phyloP scores from a whole-genome alignment of 2,329 filamentous ascomycete genomes.

The Domatiomyces globalis region DNA sequence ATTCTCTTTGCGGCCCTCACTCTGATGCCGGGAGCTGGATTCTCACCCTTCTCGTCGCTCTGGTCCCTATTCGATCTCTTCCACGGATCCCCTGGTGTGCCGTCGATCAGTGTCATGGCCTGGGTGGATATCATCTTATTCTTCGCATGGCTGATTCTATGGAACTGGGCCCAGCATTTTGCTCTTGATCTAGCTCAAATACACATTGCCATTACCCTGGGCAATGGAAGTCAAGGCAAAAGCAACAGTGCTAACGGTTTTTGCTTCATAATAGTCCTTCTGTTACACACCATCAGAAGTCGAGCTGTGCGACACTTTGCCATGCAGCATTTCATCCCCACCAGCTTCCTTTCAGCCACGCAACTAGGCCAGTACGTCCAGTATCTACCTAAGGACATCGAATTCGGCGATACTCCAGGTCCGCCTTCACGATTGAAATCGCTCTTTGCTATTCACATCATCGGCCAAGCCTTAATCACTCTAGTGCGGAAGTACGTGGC shows the following conservation, averaged over 20 bases:
- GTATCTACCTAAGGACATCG: slow-evolving; percentile 27
- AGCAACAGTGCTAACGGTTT: slow-evolving; percentile 33
- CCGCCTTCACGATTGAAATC: slow-evolving; percentile 32
- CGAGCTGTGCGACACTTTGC: slow-evolving; percentile 38
- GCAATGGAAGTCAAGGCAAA: slow-evolving; percentile 52
- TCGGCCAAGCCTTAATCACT: slow-evolving; percentile 34
- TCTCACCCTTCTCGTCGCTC: slow-evolving; percentile 50
- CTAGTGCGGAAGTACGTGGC: slow-evolving; percentile 35
- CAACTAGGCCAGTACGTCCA: slow-evolving; percentile 30
- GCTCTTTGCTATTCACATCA: slow-evolving; percentile 35
- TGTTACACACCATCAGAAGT: slow-evolving; percentile 33
- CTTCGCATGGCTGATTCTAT: slow-evolving; percentile 73
- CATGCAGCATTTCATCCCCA: slow-evolving; percentile 29
- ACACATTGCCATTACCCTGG: slow-evolving; percentile 80
- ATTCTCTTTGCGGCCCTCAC: slow-evolving; percentile 85
- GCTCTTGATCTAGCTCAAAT: slow-evolving; percentile 83
- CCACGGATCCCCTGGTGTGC: slow-evolving; percentile 71
- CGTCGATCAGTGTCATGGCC: slow-evolving; percentile 69
- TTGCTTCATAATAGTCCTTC: slow-evolving; percentile 32
- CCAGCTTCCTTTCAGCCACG: slow-evolving; percentile 31
- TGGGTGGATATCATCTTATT: slow-evolving; percentile 74
- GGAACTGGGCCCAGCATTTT: slow-evolving; percentile 74
- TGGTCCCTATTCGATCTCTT: slow-evolving; percentile 83
- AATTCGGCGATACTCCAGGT: slow-evolving; percentile 27
- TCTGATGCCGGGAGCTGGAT: slow-evolving; percentile 68